These are phyloP conservation scores for Calonectria leucothoes DNA, from an alignment of 2,329 filamentous ascomycete species.

Conservation along the genomic window DNA sequence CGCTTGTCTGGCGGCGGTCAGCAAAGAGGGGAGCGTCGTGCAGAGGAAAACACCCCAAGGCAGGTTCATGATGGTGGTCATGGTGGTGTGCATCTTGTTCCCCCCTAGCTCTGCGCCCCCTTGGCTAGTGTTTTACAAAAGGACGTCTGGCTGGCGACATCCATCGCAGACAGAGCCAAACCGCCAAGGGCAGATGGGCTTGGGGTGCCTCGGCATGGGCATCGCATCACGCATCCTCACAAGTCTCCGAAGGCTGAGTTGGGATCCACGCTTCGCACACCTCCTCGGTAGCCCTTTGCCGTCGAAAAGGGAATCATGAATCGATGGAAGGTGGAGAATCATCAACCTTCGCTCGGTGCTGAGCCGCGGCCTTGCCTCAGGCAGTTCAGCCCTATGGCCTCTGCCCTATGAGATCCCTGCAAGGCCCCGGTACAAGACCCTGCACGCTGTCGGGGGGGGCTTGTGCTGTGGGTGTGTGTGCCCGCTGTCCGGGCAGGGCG, in stretches of 20 bases:
- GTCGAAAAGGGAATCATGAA: background rate
- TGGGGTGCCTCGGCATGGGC: background rate
- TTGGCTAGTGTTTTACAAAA: constrained; percentile 4
- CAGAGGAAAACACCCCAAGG: background rate
- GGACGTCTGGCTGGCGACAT: background rate
- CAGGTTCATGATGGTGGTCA: background rate
- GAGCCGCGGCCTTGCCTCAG: constrained; percentile 5
- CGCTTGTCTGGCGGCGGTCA: constrained; percentile 23
- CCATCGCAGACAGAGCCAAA: background rate
- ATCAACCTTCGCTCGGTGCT: background rate
- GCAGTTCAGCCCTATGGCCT: constrained; percentile 24
- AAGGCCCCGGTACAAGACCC: constrained; percentile 4
- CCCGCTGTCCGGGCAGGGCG: background rate
- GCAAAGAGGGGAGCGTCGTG: constrained; percentile 1
- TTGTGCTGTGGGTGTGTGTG: constrained; percentile 5
- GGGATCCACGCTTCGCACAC: constrained; percentile 3
- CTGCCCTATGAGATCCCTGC: constrained; percentile 18
- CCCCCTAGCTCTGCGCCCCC: constrained; percentile 3
- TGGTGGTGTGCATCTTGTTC: constrained; percentile 6
- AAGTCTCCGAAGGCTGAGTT: constrained; percentile 14
- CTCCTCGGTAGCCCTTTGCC: background rate
- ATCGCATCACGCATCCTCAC: background rate
- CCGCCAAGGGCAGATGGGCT: background rate
- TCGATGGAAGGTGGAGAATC: background rate
- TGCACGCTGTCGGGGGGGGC: background rate